phyloP scores from a whole-genome alignment of 148 eudicot genomes.

The Euryodendron excelsum region DNA sequence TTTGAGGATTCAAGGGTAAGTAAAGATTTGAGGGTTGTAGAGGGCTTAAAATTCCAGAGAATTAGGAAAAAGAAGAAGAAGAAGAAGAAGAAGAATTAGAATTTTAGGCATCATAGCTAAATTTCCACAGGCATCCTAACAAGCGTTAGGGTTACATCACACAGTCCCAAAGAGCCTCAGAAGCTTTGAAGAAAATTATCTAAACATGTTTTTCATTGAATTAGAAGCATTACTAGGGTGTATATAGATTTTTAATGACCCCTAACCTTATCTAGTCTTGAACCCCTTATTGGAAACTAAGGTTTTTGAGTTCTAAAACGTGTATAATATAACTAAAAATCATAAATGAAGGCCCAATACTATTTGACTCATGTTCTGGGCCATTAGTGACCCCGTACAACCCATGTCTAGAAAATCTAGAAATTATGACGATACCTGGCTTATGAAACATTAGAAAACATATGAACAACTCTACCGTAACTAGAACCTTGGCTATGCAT shows the following conservation, averaged over 20 bases:
- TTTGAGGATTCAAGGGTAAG: background rate
- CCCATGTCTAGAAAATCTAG: background rate
- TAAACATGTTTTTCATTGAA: no score
- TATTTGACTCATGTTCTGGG: background rate
- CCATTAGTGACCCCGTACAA: background rate
- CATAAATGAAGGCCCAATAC: background rate
- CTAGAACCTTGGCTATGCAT: background rate
- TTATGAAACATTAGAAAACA: background rate
- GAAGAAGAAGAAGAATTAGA: no score
- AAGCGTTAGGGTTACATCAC: no score
- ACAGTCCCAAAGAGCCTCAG: no score
- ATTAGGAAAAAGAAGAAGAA: background rate
- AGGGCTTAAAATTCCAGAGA: background rate
- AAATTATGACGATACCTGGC: background rate
- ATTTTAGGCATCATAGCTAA: background rate
- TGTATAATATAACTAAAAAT: background rate
- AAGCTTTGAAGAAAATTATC: no score
- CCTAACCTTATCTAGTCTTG: background rate
- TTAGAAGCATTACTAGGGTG: no score
- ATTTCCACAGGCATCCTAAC: background rate
- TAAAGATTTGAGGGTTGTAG: background rate
- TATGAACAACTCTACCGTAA: background rate
- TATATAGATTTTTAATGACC: background rate
- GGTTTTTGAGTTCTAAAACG: background rate
- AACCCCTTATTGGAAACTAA: background rate